A percentile compares a stretch with the other conserved stretches of the same genome.
Conservation (phyloP, 495 filamentous ascomycete genomes). For the Penicillium lagena region DNA sequence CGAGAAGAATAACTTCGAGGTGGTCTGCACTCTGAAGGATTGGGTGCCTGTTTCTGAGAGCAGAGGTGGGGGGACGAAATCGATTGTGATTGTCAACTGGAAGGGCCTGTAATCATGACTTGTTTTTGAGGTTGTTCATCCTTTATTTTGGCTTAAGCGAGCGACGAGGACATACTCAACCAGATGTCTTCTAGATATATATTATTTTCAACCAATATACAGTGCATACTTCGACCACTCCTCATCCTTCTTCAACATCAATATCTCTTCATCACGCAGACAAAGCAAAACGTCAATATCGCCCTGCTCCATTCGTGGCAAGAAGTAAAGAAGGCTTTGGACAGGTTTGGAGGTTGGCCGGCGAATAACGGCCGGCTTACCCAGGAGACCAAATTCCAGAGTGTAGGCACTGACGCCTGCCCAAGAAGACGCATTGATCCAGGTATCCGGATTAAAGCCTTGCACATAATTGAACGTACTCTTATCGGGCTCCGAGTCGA, state of each 20-base stretch:
- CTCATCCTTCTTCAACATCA: constrained; percentile 26
- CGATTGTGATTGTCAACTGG: constrained; percentile 5
- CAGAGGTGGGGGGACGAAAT: constrained; percentile 13
- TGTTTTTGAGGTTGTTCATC: too few relatives aligned
- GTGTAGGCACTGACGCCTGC: constrained; percentile 7
- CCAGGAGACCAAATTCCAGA: constrained; percentile 22
- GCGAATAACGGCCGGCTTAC: constrained; percentile 35
- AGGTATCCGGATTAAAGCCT: constrained; percentile 1
- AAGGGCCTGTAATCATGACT: too few relatives aligned
- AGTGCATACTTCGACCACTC: constrained; percentile 21
- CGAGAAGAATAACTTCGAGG: constrained; percentile 17
- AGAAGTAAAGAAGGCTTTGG: constrained; percentile 35
- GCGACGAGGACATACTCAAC: too few relatives aligned
- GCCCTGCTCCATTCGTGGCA: constrained; percentile 29
- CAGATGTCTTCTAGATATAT: too few relatives aligned
- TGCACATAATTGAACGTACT: constrained; percentile 11
- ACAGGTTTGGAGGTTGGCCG: constrained; percentile 33
- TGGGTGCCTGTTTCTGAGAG: constrained; percentile 6
- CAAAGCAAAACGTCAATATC: constrained; percentile 34
- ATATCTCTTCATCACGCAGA: constrained; percentile 36
- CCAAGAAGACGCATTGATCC: constrained; percentile 16
- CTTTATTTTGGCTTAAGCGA: too few relatives aligned
- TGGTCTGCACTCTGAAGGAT: constrained; percentile 8
- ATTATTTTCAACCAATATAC: constrained; percentile 15
- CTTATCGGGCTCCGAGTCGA: constrained; percentile 29